Evolutionary conservation across 2,329 filamentous ascomycete species (phyloP).

Genomic region (Hypoxylon sp.): DNA sequence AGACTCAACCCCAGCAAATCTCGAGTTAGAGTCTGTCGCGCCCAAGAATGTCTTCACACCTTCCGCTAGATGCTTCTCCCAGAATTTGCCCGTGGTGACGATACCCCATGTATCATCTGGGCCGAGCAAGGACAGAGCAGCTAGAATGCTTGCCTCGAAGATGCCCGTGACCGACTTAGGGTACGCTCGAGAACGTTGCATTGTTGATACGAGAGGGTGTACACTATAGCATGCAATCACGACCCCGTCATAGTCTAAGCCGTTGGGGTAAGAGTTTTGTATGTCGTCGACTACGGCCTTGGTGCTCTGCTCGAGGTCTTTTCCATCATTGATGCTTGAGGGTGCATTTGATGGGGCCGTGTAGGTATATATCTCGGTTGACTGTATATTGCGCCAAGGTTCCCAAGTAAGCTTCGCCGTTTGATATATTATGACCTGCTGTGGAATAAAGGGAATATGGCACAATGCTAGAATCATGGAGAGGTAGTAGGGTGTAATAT

Average conservation of each 20-base stretch:
- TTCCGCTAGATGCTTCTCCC: constrained; percentile 79
- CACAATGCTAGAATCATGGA: neutral
- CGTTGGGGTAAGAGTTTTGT: constrained; percentile 48
- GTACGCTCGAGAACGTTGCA: constrained; percentile 60
- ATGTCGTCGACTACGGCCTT: constrained; percentile 73
- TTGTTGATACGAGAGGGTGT: constrained; percentile 78
- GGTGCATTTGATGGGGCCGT: constrained; percentile 76
- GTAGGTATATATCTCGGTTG: constrained; percentile 71
- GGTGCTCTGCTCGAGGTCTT: constrained; percentile 76
- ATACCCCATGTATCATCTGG: constrained; percentile 79
- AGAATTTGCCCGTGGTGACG: constrained; percentile 87
- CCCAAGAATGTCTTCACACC: constrained; percentile 78
- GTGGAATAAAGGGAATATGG: neutral
- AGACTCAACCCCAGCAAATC: constrained; percentile 85
- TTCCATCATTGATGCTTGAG: constrained; percentile 82
- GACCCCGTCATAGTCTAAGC: constrained; percentile 76
- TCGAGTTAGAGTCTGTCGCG: constrained; percentile 55
- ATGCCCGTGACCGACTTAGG: constrained; percentile 78
- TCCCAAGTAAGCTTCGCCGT: neutral
- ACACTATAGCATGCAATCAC: constrained; percentile 91
- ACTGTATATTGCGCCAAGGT: constrained; percentile 58
- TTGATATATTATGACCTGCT: neutral
- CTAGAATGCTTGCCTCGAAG: constrained; percentile 84
- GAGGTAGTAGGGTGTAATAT: neutral
- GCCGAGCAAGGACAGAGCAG: constrained; percentile 69